A percentile compares a stretch with the other conserved stretches of the same genome.
phyloP scores from a whole-genome alignment of 169 alveolate genomes.

The Amoebophrya sp. region DNA sequence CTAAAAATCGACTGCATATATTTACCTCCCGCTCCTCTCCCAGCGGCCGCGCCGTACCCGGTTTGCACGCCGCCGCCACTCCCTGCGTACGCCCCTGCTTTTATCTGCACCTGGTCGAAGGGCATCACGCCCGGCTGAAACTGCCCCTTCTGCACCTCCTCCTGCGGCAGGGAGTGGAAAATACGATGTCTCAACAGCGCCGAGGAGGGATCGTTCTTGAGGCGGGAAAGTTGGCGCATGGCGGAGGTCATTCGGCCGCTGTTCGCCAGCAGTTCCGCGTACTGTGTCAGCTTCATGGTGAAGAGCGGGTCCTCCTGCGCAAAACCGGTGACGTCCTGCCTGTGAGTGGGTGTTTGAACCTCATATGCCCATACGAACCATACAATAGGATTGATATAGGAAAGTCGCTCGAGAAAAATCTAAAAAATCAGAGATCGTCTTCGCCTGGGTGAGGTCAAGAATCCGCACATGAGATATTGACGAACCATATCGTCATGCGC shows the following conservation, averaged over 20 bases:
- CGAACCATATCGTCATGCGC: slow-evolving; percentile 6
- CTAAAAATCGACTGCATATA: too few relatives aligned
- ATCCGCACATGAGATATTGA: neutral
- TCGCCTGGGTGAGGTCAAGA: neutral
- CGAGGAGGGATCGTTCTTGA: neutral
- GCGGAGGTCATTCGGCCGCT: neutral
- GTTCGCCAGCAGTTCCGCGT: neutral
- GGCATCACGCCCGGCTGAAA: neutral
- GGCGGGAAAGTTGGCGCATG: neutral
- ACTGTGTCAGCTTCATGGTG: neutral
- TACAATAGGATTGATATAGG: neutral
- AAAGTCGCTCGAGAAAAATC: neutral
- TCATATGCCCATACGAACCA: neutral
- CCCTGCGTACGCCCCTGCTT: neutral
- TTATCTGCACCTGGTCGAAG: neutral
- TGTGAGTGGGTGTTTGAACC: too few relatives aligned
- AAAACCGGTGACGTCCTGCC: neutral
- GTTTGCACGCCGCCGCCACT: neutral
- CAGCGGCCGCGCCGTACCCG: too few relatives aligned
- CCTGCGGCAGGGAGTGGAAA: neutral
- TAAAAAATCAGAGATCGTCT: neutral
- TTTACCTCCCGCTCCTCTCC: neutral
- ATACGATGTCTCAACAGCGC: neutral
- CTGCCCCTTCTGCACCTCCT: neutral
- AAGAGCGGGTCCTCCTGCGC: too few relatives aligned